Conservation (phyloP, 331 rosid genomes). For the Cydonia oblonga region DNA sequence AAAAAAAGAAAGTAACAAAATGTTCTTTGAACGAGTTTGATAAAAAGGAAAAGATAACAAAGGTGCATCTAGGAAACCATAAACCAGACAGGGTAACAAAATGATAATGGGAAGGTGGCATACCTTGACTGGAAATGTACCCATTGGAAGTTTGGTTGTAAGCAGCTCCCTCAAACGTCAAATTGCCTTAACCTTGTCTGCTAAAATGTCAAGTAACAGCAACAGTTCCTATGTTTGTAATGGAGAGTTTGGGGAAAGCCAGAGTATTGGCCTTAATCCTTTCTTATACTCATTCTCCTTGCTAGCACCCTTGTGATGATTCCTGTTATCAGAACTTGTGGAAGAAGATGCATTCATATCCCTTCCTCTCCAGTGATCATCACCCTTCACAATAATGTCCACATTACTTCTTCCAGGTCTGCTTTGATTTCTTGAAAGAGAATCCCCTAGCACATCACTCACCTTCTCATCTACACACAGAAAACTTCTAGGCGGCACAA, state of each 20-base stretch:
- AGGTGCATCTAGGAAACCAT: neutral
- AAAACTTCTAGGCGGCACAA: slow-evolving; percentile 75
- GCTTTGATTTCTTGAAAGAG: slow-evolving; percentile 54
- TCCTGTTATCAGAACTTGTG: slow-evolving; percentile 44
- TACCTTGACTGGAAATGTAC: slow-evolving; percentile 98
- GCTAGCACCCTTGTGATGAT: slow-evolving; percentile 54
- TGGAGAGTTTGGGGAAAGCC: slow-evolving; percentile 93
- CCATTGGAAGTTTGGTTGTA: slow-evolving; percentile 90
- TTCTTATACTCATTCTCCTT: slow-evolving; percentile 90
- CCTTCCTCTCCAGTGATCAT: slow-evolving; percentile 66
- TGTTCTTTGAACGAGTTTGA: neutral
- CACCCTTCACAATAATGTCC: slow-evolving; percentile 57
- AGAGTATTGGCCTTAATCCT: slow-evolving; percentile 92
- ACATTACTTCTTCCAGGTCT: slow-evolving; percentile 73
- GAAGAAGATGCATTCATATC: slow-evolving; percentile 41
- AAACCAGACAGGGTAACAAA: neutral
- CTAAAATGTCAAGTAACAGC: slow-evolving; percentile 92
- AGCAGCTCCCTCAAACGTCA: slow-evolving; percentile 96
- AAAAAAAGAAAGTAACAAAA: neutral
- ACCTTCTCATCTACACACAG: slow-evolving; percentile 75
- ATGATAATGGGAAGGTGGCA: slow-evolving; percentile 5
- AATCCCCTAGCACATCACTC: slow-evolving; percentile 74
- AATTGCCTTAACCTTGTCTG: slow-evolving; percentile 91
- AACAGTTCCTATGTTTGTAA: slow-evolving; percentile 70
- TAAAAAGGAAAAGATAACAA: neutral